phyloP scores from a whole-genome alignment of 1,139 yeast genomes.

The Candida freyschussii region DNA sequence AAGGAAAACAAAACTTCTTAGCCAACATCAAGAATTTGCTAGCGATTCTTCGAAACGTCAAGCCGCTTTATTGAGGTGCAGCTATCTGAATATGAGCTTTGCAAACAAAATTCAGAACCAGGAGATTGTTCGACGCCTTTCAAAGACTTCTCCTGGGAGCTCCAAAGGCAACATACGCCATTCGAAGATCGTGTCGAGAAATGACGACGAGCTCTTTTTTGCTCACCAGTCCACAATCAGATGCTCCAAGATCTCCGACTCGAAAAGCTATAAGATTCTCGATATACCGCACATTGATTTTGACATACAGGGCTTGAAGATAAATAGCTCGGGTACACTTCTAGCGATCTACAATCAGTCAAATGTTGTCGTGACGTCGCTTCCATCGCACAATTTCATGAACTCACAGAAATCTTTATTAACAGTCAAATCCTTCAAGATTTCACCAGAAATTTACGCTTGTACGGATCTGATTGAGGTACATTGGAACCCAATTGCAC shows the following conservation, averaged over 20 bases:
- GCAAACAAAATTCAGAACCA: constrained; percentile 8
- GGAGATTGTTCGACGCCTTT: constrained; percentile 10
- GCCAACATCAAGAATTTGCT: no score
- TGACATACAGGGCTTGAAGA: constrained; percentile 27
- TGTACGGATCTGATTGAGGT: constrained; percentile 25
- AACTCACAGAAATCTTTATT: constrained; percentile 15
- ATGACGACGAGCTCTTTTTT: constrained; percentile 27
- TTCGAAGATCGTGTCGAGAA: constrained; percentile 16
- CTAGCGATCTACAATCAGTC: constrained; percentile 36
- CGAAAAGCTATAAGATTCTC: constrained; percentile 14
- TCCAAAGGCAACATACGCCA: constrained; percentile 7
- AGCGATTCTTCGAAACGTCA: no score
- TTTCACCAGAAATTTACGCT: constrained; percentile 11
- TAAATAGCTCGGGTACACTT: constrained; percentile 38
- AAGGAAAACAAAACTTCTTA: no score
- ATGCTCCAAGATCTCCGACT: constrained; percentile 21
- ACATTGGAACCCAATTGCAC: constrained; percentile 42
- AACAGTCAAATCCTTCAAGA: constrained; percentile 20
- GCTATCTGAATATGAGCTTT: constrained; percentile 7
- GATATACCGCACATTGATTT: constrained; percentile 23
- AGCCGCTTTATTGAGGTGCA: no score
- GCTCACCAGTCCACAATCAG: constrained; percentile 28
- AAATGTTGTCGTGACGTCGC: constrained; percentile 29
- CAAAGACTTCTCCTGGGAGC: neutral
- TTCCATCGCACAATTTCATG: constrained; percentile 28